Conservation (phyloP, 495 filamentous ascomycete species). For the Podospora tetraspora region DNA sequence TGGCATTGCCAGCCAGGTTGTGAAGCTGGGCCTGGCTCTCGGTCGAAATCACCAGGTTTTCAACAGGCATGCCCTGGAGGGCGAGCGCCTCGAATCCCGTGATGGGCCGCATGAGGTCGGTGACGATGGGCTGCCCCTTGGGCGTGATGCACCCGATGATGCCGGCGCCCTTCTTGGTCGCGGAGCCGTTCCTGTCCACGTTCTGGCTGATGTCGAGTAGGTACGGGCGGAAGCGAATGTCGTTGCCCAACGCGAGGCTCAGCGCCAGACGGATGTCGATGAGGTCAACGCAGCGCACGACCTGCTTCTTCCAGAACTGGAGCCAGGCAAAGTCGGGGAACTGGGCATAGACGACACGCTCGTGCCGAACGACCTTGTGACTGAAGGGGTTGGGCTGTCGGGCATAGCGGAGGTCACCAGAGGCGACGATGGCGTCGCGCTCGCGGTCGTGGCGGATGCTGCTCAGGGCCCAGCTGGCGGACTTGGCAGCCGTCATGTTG, state of each 20-base stretch:
- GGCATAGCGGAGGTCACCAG: background rate
- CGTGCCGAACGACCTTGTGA: constrained; percentile 19
- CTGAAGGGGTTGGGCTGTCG: constrained; percentile 19
- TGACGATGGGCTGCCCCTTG: constrained; percentile 56
- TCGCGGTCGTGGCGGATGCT: constrained; percentile 18
- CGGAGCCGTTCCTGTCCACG: constrained; percentile 49
- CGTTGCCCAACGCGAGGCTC: constrained; percentile 41
- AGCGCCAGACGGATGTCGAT: constrained; percentile 59
- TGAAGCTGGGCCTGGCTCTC: constrained; percentile 62
- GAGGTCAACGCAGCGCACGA: constrained; percentile 60
- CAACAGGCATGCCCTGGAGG: constrained; percentile 67
- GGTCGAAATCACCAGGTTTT: constrained; percentile 55
- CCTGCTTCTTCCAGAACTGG: constrained; percentile 19
- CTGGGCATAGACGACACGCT: constrained; percentile 7
- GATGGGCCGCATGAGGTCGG: constrained; percentile 57
- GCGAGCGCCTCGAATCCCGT: constrained; percentile 60
- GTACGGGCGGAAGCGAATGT: constrained; percentile 61
- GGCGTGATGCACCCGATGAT: constrained; percentile 70
- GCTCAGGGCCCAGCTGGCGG: constrained; percentile 15
- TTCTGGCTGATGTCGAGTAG: constrained; percentile 70
- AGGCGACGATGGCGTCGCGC: constrained; percentile 6
- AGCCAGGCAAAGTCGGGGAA: constrained; percentile 17
- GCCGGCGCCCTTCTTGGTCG: constrained; percentile 38
- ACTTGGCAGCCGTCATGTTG: constrained; percentile 13
- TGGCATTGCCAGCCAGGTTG: constrained; percentile 79